Evolutionary conservation across 2,329 filamentous ascomycete species (phyloP), one percentile per base, ranked within the genome.

Genomic region (Colletotrichum sp.): DNA sequence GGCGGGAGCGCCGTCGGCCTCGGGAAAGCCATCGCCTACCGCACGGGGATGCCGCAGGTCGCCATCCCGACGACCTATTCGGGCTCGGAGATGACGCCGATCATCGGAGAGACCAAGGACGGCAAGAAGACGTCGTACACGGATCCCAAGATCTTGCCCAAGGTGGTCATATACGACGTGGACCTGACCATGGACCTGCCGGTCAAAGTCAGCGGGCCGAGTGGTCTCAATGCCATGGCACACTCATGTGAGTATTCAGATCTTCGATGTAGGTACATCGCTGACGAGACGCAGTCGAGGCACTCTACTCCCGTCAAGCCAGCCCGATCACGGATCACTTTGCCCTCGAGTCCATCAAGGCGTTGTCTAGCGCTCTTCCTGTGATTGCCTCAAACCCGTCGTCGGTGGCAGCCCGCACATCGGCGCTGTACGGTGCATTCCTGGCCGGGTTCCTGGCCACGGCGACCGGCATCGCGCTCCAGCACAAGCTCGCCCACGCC

Each of bases 1-100:
- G 91, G 91, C 67, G 90, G 91, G 32, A 92, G 90, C 70, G 92
- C 91, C 4, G 90, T 92, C 68, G 91, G 90, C 3, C 82, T 93
- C 27, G 90, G 90, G 4, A 90, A 90, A 78, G 88, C 89, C 1
- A 87, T 92, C 68, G 87, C 86, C 63, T 83, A 89, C 64, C 86
- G 88, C 57, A 91, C 89, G 39, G 86, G 86, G 0, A 83, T 92
- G 39, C 89, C 89, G 25, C 90, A 92, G 79, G 87, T 92, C 59
- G 91, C 89, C 78, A 89, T 92, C 52, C 90, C 90, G 8, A 92
- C 90, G 4, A 91, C 89, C 0, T 91, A 91, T 79, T 90, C 90
- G 44, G 90, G 89, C 15, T 91, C 88, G 74, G 92, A 93, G 79
- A 90, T 92, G 88, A 91, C 90, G 4, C 88, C 90, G n/a, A 73